Base-by-base conservation (phyloP, 176 grass and related monocot genomes). In the Eragrostis curvula region DNA sequence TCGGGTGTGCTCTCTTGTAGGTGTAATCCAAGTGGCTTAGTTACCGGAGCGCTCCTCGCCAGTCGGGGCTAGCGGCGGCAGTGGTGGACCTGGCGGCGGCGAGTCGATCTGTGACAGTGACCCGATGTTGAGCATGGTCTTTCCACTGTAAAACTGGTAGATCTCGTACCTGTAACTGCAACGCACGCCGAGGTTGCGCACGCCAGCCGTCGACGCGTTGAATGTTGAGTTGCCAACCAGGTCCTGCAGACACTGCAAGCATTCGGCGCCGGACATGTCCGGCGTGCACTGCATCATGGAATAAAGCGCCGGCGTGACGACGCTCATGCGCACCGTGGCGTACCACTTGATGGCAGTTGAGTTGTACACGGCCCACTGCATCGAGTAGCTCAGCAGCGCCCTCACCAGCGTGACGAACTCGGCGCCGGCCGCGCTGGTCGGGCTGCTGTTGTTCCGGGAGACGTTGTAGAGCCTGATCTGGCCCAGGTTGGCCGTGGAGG, bases 201-300 rank as follows among this genome's bases (percentile, higher is more conserved):
- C 88, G 8, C 88, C 88, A 18, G 29, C 13, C 80, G 30, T 85
- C 24, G 79, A 45, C 18, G 25, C 74, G 3, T 58, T n/a, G 11
- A 16, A 23, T 9, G 40, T 79, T 9, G 82, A 50, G 30, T 51
- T 48, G 36, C n/a, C 2, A 41, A 84, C 65, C 25, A 75, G 46
- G 12, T 42, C 48, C n/a, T 47, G 40, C 23, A 85, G 68, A 63
- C 89, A 91, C 20, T 0, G 12, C 27, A 63, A 40, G 52, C 85
- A 91, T 5, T 68, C 62, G n/a, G 27, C 32, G 12, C 44, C 30
- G 45, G 81, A 84, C 81, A 85, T 5, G 71, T 91, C 85, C 58
- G 85, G 89, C 6, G 70, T 82, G 75, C 89, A 91, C 85, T 91
- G 85, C 17, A 77, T 57, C 64, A 88, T 8, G 43, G 85, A 62